Evolutionary conservation across 768 basidiomycete species (phyloP), one percentile per base, ranked within the genome.

Genomic region (Termitomyces sp.): DNA sequence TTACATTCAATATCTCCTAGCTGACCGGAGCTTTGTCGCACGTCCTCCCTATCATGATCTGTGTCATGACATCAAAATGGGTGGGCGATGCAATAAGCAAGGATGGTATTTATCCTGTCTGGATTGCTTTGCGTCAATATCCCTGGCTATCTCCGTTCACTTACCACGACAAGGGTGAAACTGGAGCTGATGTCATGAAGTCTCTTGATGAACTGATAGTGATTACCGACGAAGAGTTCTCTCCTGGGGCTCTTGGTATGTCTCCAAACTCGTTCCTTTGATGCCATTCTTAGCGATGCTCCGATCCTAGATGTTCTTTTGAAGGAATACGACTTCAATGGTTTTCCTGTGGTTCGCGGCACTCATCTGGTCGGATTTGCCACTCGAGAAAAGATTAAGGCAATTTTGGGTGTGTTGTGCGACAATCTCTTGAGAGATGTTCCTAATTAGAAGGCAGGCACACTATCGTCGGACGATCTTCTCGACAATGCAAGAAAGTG

Each of bases 21-120:
- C 76, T 91, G n/a, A 91, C 89, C 22, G 89, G 89, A 15, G 89
- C 89, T 4, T 75, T 91, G 32, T 90, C 89, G 15, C 89, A 91
- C 73, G 89, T 91, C n/a, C 76, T 91, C 36, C 89, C 89, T 16
- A 90, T 91, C 69, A 90, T 91, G 89, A 85, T 91, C 50, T 85
- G 84, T 58, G 88, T 91, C 55, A 89, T 90, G 85, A 82, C 84
- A 20, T 79, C 88, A 8, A 91, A 91, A 75, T 90, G 86, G 85
- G 85, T 90, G 11, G 89, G 84, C 7, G 89, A 91, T 67, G 88
- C 87, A 13, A 77, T 88, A 58, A 85, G 84, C 3, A 82, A 81
- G 62, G 87, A 88, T 63, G 88, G 88, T 16, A 89, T 89, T 50
- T 91, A 90, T 67, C 73, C 85, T 33, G 82, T 82, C 18, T 90